Conservation (phyloP, 2,329 filamentous ascomycete species). For the Xenosphaeropsis pyriputrescens region DNA sequence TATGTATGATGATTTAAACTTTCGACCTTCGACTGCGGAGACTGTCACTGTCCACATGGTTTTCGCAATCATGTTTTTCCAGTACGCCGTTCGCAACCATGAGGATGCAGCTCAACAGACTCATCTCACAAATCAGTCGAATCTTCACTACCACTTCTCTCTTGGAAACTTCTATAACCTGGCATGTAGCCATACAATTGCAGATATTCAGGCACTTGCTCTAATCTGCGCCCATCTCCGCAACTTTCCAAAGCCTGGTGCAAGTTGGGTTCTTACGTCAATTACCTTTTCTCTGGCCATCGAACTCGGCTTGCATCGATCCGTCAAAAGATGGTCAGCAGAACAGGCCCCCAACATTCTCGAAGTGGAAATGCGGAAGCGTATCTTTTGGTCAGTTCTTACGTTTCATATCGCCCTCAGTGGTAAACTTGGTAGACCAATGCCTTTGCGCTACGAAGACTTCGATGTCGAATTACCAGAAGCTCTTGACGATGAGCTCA, state of each 20-base stretch:
- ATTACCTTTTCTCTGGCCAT: slow-evolving; percentile 54
- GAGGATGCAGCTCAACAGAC: slow-evolving; percentile 36
- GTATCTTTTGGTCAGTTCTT: slow-evolving; percentile 63
- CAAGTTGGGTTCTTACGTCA: slow-evolving; percentile 53
- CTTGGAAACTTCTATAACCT: slow-evolving; percentile 56
- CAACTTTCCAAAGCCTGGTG: slow-evolving; percentile 66
- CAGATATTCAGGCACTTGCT: slow-evolving; percentile 58
- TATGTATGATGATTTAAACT: slow-evolving; percentile 56
- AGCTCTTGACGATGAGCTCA: slow-evolving; percentile 52
- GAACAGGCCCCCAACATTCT: slow-evolving; percentile 32
- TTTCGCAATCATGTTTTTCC: slow-evolving; percentile 63
- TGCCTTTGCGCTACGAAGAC: slow-evolving; percentile 59
- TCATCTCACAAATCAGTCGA: slow-evolving; percentile 48
- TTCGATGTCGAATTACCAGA: slow-evolving; percentile 69
- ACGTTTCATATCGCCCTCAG: slow-evolving; percentile 52
- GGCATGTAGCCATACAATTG: slow-evolving; percentile 41
- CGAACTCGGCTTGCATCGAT: slow-evolving; percentile 62
- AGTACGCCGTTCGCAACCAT: slow-evolving; percentile 58
- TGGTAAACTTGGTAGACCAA: slow-evolving; percentile 63
- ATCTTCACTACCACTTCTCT: slow-evolving; percentile 66
- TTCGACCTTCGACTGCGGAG: slow-evolving; percentile 47
- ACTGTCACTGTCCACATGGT: slow-evolving; percentile 64
- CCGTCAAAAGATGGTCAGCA: slow-evolving; percentile 41
- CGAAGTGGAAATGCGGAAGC: slow-evolving; percentile 62
- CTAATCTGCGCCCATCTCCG: slow-evolving; percentile 61